Conservation (phyloP, 495 filamentous ascomycete genomes). For the Trichoderma gamsii region DNA sequence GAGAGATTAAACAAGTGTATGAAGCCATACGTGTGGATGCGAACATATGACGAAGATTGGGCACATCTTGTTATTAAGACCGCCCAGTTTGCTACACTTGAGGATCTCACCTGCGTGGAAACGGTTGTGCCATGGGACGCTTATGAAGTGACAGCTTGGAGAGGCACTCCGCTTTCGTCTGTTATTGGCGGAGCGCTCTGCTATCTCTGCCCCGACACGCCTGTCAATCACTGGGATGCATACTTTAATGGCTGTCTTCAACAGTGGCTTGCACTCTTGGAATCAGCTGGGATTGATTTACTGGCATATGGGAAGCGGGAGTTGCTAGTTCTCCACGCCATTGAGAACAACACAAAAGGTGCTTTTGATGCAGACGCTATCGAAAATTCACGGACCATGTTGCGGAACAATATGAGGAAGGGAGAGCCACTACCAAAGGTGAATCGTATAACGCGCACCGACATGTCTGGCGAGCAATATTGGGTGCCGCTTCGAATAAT, state of each 20-base stretch:
- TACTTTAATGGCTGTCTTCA: background rate
- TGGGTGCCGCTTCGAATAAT: slow-evolving; percentile 1
- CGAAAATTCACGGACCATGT: background rate
- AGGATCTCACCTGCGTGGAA: background rate
- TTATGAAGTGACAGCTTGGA: background rate
- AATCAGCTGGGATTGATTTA: background rate
- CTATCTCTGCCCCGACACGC: background rate
- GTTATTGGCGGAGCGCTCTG: background rate
- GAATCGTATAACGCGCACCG: background rate
- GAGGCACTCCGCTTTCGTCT: background rate
- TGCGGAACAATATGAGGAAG: background rate
- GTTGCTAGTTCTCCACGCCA: background rate
- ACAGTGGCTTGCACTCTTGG: background rate
- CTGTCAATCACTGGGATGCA: background rate
- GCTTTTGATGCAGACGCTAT: background rate
- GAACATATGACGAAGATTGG: background rate
- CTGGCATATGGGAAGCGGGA: background rate
- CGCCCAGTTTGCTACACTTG: background rate
- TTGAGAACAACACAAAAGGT: background rate
- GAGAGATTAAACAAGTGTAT: background rate
- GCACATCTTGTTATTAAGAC: background rate
- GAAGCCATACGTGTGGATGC: background rate
- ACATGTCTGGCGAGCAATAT: background rate
- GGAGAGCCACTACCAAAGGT: background rate
- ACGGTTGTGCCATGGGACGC: background rate